These are phyloP conservation scores for Pugionium cornutum DNA, from an alignment of 345 rosid genomes.

Conservation along the genomic window DNA sequence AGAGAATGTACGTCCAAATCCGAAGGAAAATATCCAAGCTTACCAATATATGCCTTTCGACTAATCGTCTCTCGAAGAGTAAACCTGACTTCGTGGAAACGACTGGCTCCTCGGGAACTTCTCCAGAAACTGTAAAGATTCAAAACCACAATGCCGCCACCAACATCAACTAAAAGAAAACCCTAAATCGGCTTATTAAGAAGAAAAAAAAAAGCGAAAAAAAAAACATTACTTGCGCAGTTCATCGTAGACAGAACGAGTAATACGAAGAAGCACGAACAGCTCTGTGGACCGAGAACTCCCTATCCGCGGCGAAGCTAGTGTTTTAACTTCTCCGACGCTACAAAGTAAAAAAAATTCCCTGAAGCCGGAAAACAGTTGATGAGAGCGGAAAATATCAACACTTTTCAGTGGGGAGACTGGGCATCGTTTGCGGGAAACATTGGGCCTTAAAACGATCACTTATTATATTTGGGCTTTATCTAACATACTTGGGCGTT, in stretches of 20 bases:
- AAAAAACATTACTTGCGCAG: conserved; percentile 63
- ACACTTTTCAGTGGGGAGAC: not conserved
- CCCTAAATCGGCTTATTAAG: not conserved
- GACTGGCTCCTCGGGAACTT: conserved; percentile 92
- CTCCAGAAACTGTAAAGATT: conserved; percentile 72
- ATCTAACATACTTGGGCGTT: not conserved
- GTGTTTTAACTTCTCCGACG: conserved; percentile 42
- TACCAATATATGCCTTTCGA: conserved; percentile 82
- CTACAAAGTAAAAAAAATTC: conserved; percentile 4
- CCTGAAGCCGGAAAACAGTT: conserved; percentile 34
- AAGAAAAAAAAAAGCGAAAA: not conserved
- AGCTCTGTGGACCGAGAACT: not conserved
- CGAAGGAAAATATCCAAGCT: conserved; percentile 1
- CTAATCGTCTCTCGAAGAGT: conserved; percentile 84
- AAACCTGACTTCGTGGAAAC: conserved; percentile 79
- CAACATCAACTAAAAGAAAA: not conserved
- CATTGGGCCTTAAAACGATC: conserved; percentile 17
- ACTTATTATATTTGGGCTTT: conserved; percentile 8
- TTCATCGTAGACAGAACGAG: conserved; percentile 50
- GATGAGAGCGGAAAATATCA: not conserved
- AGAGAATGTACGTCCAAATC: not conserved
- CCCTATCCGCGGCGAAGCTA: conserved; percentile 27
- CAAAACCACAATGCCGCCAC: conserved; percentile 28
- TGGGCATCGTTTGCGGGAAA: conserved; percentile 16
- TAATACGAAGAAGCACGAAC: not conserved